Conservation (phyloP, 2,329 filamentous ascomycete genomes). For the Trichoderma asperellum region DNA sequence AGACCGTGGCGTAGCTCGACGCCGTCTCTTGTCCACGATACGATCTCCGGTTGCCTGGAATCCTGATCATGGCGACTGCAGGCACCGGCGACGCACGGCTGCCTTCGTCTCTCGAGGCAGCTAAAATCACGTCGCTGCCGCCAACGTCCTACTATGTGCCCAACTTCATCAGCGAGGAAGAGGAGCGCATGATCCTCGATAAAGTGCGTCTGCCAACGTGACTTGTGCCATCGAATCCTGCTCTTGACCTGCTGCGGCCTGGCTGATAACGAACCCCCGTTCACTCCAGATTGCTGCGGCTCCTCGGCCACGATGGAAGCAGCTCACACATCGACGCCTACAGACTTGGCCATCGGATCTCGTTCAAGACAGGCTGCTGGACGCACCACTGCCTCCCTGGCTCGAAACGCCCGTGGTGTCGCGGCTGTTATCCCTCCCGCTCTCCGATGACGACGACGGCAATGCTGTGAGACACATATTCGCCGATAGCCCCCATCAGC, state of each 20-base stretch:
- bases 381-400: slow-evolving; percentile 74
- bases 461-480: slow-evolving; percentile 51
- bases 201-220: slow-evolving; percentile 57
- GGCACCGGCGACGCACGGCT: slow-evolving; percentile 38
- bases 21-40: neutral
- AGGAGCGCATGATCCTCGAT: slow-evolving; percentile 71
- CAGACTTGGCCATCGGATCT: slow-evolving; percentile 90
- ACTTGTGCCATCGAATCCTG: neutral
- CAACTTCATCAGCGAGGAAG: slow-evolving; percentile 76
- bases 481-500: slow-evolving; percentile 68
- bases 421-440: slow-evolving; percentile 57
- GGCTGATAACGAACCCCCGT: slow-evolving; percentile 17
- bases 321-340: slow-evolving; percentile 83
- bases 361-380: slow-evolving; percentile 75
- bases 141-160: slow-evolving; percentile 79
- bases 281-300: slow-evolving; percentile 60
- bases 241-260: neutral
- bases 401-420: slow-evolving; percentile 70
- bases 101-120: slow-evolving; percentile 55
- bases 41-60: slow-evolving; percentile 1
- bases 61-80: slow-evolving; percentile 21
- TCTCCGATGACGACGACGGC: slow-evolving; percentile 36
- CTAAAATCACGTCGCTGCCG: slow-evolving; percentile 60
- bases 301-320: slow-evolving; percentile 80
- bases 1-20: slow-evolving; percentile 6